Percentiles rank a stretch among this genome's conserved stretches.
phyloP scores from a whole-genome alignment of 345 rosid genomes.

The Pseudoturritis turrita region DNA sequence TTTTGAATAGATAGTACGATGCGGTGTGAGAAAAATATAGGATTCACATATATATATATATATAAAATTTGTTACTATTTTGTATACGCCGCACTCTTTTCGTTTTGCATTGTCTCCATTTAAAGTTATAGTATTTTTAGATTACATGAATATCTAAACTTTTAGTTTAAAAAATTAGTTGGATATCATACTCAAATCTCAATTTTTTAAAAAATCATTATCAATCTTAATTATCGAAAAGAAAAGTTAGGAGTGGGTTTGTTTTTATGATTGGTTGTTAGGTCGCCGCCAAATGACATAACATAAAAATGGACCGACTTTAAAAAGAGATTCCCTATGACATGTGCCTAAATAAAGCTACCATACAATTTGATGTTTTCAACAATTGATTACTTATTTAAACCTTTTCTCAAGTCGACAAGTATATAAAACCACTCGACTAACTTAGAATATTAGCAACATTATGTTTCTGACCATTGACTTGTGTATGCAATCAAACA shows the following conservation, averaged over 20 bases:
- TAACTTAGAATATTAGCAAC: constrained; percentile 6
- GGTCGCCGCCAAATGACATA: constrained; percentile 24
- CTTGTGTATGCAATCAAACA: constrained; percentile 6
- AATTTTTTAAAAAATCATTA: neutral
- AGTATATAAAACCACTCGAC: neutral
- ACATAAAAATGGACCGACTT: constrained; percentile 13
- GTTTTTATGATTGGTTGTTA: constrained; percentile 3
- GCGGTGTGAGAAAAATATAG: too few relatives aligned
- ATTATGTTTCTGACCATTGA: constrained; percentile 5
- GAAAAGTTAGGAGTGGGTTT: neutral
- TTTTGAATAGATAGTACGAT: too few relatives aligned
- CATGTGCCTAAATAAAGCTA: constrained; percentile 19
- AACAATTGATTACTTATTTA: neutral
- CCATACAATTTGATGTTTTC: constrained; percentile 6
- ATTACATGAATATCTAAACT: neutral
- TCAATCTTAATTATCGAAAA: neutral
- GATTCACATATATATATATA: too few relatives aligned
- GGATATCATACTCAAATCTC: neutral
- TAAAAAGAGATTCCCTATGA: constrained; percentile 24
- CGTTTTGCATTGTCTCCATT: too few relatives aligned
- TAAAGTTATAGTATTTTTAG: neutral
- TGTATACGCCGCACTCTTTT: too few relatives aligned
- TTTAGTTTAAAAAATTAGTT: neutral
- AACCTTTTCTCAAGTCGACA: constrained; percentile 13
- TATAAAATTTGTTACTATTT: too few relatives aligned